Base-by-base conservation (phyloP, 2,329 filamentous ascomycete species). In the Penicillium digitatum region DNA sequence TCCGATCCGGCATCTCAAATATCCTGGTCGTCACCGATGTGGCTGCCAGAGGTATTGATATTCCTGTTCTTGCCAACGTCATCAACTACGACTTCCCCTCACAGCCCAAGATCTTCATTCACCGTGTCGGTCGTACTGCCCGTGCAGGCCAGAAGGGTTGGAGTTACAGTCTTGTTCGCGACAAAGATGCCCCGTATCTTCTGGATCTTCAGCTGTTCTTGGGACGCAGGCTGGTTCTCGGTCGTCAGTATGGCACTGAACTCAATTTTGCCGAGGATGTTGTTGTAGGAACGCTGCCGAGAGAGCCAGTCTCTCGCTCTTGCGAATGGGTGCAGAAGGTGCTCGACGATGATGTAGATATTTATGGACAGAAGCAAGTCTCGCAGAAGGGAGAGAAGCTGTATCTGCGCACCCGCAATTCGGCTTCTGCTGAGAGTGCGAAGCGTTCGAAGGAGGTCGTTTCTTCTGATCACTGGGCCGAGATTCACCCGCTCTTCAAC, bases 21-120 rank as follows among this genome's bases (percentile, higher is more conserved):
- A 91, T 99, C 45, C 77, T 99, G 9, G 92, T 99, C 3, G 93
- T 97, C 42, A 99, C 94, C 1, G 94, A 99, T 71, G 91, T 99
- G 51, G 94, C 94, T 14, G 94, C 94, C 22, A 84, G 94, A 79
- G 93, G 94, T 84, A 95, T 99, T 58, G 94, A 99, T 84, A 96
- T 99, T 63, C 94, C 94, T 0, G 83, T 96, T 44, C 81, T 99
- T 34, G 92, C 90, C 54, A 97, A 99, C 70, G 94, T 99, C 56
- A 93, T 99, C 78, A 97, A 99, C 78, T 99, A 95, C 74, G 93
- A 97, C 69, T 99, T 99, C 62, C 93, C 94, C 3, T 89, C 93
- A 1, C 94, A 97, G 67, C 90, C 94, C 20, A 99, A 99, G 75
- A 86, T 99, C 39, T 99, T 95, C 66, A 88, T 99, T 27, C 94